Evolutionary conservation across 2,329 filamentous ascomycete species (phyloP).

Genomic region (Hymenoscyphus infarciens): DNA sequence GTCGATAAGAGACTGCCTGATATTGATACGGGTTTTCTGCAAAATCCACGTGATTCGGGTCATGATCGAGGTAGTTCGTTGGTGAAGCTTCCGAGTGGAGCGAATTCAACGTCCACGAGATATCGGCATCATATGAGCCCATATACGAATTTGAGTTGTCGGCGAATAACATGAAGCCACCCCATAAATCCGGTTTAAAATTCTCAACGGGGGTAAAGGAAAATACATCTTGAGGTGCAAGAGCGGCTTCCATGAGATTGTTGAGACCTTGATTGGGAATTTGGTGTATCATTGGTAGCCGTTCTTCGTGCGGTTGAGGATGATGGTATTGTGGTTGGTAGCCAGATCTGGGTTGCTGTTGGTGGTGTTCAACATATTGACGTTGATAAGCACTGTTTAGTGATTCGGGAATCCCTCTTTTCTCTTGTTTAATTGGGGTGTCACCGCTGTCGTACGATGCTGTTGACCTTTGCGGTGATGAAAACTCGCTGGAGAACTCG

Average conservation of each 20-base stretch:
- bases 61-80: constrained; percentile 20
- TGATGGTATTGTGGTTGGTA: constrained; percentile 7
- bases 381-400: not conserved
- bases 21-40: constrained; percentile 23
- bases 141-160: constrained; percentile 27
- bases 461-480: not conserved
- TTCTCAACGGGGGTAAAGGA: constrained; percentile 23
- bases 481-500: not conserved
- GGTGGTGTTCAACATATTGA: not conserved
- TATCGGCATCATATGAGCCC: constrained; percentile 33
- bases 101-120: constrained; percentile 31
- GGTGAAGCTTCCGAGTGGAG: constrained; percentile 24
- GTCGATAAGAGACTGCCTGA: constrained; percentile 20
- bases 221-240: constrained; percentile 23
- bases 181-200: constrained; percentile 26
- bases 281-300: constrained; percentile 6
- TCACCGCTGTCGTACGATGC: not conserved
- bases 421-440: not conserved
- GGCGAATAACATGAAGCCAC: constrained; percentile 30
- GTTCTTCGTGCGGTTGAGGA: not conserved
- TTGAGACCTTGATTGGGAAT: constrained; percentile 26
- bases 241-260: constrained; percentile 32
- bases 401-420: not conserved
- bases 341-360: not conserved
- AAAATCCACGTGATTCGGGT: constrained; percentile 22